A percentile compares a stretch with the other conserved stretches of the same genome.
Evolutionary conservation across 345 rosid species (phyloP).

Genomic region (Hypericum perforatum): DNA sequence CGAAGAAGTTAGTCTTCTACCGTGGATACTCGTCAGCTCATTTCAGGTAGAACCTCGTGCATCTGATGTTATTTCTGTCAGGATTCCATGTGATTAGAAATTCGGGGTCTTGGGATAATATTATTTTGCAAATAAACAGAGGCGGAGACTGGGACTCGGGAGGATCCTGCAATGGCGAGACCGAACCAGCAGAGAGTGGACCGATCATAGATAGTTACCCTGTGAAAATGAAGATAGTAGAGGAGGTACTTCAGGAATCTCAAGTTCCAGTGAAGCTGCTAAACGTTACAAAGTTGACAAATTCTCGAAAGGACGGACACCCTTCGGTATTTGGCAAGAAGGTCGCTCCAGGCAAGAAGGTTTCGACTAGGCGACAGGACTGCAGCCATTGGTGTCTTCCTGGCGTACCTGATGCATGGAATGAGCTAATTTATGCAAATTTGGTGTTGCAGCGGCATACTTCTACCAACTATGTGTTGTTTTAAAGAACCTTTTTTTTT

Average conservation of each 20-base stretch:
- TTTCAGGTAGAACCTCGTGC: constrained; percentile 46
- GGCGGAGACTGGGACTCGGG: constrained; percentile 99
- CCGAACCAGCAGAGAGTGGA: constrained; percentile 51
- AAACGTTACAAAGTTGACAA: constrained; percentile 75
- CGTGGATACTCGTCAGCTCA: constrained; percentile 96
- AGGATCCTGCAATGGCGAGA: constrained; percentile 78
- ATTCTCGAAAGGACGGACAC: constrained; percentile 89
- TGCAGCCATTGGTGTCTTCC: constrained; percentile 99
- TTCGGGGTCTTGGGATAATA: too few species aligned
- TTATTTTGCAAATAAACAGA: constrained; percentile 21
- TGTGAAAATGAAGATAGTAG: constrained; percentile 76
- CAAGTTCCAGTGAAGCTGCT: constrained; percentile 47
- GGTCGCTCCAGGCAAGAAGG: constrained; percentile 24
- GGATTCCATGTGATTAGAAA: too few species aligned
- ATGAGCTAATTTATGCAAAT: constrained; percentile 73
- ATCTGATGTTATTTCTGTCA: too few species aligned
- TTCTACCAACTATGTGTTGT: constrained; percentile 10
- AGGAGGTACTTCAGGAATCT: constrained; percentile 61
- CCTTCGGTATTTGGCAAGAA: constrained; percentile 72
- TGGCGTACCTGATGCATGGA: constrained; percentile 89
- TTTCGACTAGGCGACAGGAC: constrained; percentile 49
- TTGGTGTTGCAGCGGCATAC: constrained; percentile 29
- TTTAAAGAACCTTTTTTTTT: not conserved
- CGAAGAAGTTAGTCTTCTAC: constrained; percentile 61
- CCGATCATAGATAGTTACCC: constrained; percentile 57